These are phyloP conservation scores for Mycena chlorophos DNA, from an alignment of 768 basidiomycete species.

Conservation along the genomic window DNA sequence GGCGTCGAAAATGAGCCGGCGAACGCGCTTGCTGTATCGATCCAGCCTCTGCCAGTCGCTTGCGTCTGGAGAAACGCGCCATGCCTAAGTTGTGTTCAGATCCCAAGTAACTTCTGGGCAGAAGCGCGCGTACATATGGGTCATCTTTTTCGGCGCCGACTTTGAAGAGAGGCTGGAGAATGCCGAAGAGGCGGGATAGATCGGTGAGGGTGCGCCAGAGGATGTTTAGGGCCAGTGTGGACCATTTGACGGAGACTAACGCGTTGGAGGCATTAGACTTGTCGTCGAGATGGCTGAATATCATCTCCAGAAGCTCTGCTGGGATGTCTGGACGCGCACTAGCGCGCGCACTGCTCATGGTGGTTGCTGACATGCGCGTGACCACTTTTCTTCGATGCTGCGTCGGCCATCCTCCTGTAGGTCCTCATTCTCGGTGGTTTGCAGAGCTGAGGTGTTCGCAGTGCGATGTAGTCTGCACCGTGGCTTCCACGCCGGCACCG, in stretches of 20 bases:
- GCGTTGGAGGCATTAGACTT: conserved; percentile 46
- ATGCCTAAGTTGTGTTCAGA: conserved; percentile 11
- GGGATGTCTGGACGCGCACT: conserved; percentile 41
- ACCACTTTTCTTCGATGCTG: conserved; percentile 9
- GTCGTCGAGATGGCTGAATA: conserved; percentile 50
- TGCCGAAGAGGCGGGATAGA: conserved; percentile 43
- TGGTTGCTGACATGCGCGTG: too few relatives aligned
- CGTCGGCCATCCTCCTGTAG: conserved; percentile 9
- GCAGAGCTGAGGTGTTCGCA: background rate
- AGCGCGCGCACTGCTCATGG: background rate
- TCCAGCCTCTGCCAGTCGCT: conserved; percentile 58
- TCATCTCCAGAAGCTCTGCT: conserved; percentile 59
- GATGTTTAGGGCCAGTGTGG: conserved; percentile 54
- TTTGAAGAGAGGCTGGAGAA: conserved; percentile 47
- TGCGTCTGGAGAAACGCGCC: conserved; percentile 36
- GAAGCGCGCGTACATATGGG: conserved; percentile 29
- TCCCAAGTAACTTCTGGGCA: background rate
- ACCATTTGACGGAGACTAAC: conserved; percentile 60
- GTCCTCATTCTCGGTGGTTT: background rate
- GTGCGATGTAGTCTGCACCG: conserved; percentile 23
- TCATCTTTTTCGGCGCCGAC: conserved; percentile 18
- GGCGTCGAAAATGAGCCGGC: conserved; percentile 33
- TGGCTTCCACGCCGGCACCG: conserved; percentile 19
- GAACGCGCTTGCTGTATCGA: conserved; percentile 53
- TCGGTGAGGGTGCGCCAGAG: conserved; percentile 58